Conservation (phyloP, 2,329 filamentous ascomycete species). For the Colletotrichum sp. region DNA sequence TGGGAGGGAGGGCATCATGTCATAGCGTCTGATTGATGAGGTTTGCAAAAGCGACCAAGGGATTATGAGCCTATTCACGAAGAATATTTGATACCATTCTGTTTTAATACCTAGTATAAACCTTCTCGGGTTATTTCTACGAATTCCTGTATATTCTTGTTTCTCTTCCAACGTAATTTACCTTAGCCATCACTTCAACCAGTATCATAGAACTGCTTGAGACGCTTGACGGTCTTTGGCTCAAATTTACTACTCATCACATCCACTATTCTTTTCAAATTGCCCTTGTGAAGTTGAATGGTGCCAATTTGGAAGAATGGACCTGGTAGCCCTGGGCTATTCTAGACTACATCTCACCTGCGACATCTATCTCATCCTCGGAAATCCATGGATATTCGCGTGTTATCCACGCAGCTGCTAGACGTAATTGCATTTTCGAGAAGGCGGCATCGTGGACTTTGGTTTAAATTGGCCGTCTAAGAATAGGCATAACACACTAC, state of each 20-base stretch:
- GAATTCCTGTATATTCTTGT: background rate
- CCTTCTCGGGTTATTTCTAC: background rate
- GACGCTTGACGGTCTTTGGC: background rate
- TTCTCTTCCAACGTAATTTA: background rate
- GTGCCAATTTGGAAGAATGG: background rate
- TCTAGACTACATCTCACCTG: background rate
- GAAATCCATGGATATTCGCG: background rate
- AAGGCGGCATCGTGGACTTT: background rate
- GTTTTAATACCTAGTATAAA: background rate
- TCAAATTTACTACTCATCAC: background rate
- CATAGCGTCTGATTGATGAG: background rate
- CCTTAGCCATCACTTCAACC: background rate
- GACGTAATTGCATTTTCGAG: background rate
- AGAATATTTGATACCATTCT: background rate
- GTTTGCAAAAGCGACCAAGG: background rate
- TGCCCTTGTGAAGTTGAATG: background rate
- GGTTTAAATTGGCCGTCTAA: background rate
- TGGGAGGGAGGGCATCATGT: background rate
- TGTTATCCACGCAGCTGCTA: background rate
- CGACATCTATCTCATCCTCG: background rate
- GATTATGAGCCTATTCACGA: background rate
- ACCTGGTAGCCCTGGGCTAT: background rate
- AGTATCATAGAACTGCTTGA: background rate
- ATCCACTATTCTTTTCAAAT: background rate
- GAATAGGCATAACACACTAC: background rate